A percentile compares a stretch with the other conserved stretches of the same genome.
These are phyloP conservation scores for Talaromyces funiculosus DNA, from an alignment of 2,329 filamentous ascomycete genomes.

Conservation along the genomic window DNA sequence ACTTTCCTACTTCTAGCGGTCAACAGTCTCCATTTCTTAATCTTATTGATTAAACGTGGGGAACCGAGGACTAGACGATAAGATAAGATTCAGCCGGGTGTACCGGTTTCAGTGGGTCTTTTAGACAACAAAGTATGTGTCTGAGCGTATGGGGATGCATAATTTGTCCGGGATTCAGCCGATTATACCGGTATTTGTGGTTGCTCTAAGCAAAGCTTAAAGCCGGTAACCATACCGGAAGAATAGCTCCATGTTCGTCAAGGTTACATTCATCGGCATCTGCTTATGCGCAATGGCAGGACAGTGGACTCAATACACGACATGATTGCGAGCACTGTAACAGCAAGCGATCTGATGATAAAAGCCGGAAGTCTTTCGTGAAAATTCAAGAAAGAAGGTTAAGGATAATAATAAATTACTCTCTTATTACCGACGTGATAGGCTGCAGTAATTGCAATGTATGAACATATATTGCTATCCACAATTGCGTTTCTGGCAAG, in stretches of 20 bases:
- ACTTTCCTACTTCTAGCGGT: background rate
- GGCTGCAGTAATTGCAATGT: background rate
- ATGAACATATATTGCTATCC: background rate
- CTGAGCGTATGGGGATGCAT: no score
- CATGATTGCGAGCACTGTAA: background rate
- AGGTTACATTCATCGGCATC: background rate
- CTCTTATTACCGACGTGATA: no score
- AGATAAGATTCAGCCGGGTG: background rate
- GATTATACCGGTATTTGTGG: no score
- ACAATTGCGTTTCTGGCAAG: background rate
- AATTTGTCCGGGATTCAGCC: no score
- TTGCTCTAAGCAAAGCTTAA: background rate
- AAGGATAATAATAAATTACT: no score
- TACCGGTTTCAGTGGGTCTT: background rate
- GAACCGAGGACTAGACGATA: no score
- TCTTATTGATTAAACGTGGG: background rate
- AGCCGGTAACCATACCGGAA: background rate
- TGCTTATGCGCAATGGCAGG: background rate
- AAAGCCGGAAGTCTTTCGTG: background rate
- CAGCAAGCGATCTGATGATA: background rate
- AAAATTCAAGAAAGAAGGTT: no score
- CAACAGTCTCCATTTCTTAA: background rate
- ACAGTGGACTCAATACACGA: background rate
- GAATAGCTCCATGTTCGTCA: background rate
- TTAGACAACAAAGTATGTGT: background rate